Evolutionary conservation across 1,284 basidiomycete species (phyloP), one percentile per base, ranked within the genome.

Genomic region (Ceratobasidium sp.): DNA sequence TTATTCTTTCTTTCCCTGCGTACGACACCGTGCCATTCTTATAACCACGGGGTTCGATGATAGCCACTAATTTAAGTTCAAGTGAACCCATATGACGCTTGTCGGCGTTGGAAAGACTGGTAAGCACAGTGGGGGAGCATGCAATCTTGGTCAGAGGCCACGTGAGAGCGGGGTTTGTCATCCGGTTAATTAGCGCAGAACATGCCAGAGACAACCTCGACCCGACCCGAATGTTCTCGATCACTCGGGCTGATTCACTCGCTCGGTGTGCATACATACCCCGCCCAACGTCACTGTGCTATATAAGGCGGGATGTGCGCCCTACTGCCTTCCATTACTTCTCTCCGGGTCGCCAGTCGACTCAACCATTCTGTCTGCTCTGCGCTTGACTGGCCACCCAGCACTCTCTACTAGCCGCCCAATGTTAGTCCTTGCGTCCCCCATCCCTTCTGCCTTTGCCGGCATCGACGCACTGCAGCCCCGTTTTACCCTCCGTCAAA

Each of bases 391-490:
- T 41, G 29, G 56, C 56, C 56, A 59, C 56, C 27, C 29, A n/a
- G 56, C 63, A 33, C 48, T 45, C n/a, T n/a, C 29, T 27, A 33
- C 63, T 65, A 31, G 63, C 63, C 63, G 47, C 60, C n/a, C 47
- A 17, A 67, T 67, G 65, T 45, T 67, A 22, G 51, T 67, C 5
- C 56, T 67, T 27, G 65, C 65, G 29, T 67, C 65, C 27, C 51
- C 65, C 24, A 51, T 67, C 24, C 51, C 65, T 5, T 41, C 65
- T 67, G 51, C 51, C 9, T 67, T 67, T 31, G 15, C 63, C 22
- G 63, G 63, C 48, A 5, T 65, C 45, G 65, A 36, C 24, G 51
- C 65, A 33, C 65, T 67, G 33, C 50, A 67, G 36, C 45, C 65
- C 24, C 48, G 65, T 33, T 36, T 22, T 50, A 24, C 33, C 19